Evolutionary conservation across 2,329 filamentous ascomycete species (phyloP).

Genomic region (Talaromyces sp.): DNA sequence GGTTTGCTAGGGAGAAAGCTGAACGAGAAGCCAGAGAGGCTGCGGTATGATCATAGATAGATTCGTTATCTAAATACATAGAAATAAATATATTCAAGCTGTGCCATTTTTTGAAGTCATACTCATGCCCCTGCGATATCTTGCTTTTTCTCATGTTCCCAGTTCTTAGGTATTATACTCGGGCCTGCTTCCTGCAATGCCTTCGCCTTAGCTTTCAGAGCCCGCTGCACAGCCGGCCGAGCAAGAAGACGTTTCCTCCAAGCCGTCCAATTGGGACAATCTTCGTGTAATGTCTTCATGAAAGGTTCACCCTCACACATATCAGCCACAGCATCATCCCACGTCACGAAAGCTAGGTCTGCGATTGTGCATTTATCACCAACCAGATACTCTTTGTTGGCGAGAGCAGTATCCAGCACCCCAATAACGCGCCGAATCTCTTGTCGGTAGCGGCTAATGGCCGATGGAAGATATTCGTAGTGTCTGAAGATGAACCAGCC

Average conservation of each 20-base stretch:
- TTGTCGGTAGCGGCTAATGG: conserved; percentile 10
- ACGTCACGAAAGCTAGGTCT: conserved; percentile 16
- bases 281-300: conserved; percentile 3
- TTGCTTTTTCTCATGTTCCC: conserved; percentile 5
- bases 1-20: conserved; percentile 12
- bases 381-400: conserved; percentile 14
- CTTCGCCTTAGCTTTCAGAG: background rate
- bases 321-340: conserved; percentile 12
- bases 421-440: conserved; percentile 14
- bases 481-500: conserved; percentile 16
- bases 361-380: conserved; percentile 13
- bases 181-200: conserved; percentile 14
- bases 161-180: conserved; percentile 13
- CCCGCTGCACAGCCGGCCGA: conserved; percentile 13
- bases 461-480: conserved; percentile 7
- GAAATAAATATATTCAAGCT: background rate
- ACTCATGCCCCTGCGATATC: background rate
- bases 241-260: conserved; percentile 12
- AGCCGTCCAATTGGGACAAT: conserved; percentile 6
- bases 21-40: background rate
- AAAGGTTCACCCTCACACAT: conserved; percentile 9
- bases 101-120: background rate
- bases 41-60: background rate
- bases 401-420: conserved; percentile 10
- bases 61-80: background rate